phyloP scores from a whole-genome alignment of 345 rosid genomes.

The Populus pruinosa region DNA sequence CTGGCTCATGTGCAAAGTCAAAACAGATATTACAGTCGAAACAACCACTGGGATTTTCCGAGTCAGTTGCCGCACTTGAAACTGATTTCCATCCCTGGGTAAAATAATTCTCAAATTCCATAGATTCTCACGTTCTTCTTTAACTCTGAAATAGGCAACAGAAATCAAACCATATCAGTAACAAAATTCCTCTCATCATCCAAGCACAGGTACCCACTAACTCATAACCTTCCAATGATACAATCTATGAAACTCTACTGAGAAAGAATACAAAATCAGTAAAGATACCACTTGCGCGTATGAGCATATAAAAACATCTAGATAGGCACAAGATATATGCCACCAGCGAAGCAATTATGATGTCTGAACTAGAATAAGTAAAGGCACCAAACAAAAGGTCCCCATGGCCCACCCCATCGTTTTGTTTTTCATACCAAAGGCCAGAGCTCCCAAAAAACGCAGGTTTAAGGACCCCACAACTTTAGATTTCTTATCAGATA shows the following conservation, averaged over 20 bases:
- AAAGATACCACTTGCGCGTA: background rate
- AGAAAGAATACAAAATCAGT: background rate
- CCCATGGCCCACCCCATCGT: conserved; percentile 3
- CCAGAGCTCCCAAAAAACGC: background rate
- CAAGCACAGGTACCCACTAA: background rate
- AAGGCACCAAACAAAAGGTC: background rate
- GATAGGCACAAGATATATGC: background rate
- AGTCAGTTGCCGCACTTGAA: conserved; percentile 15
- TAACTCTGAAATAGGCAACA: conserved; percentile 13
- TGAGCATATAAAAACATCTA: conserved; percentile 5
- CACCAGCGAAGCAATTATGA: background rate
- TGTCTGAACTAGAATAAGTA: background rate
- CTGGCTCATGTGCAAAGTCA: conserved; percentile 75
- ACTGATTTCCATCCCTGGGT: conserved; percentile 44
- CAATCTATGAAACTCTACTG: background rate
- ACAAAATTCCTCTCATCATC: background rate
- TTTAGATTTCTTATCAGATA: conserved; percentile 1
- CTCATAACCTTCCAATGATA: background rate
- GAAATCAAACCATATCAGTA: conserved; percentile 3
- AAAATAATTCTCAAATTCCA: conserved; percentile 48
- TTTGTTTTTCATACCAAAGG: background rate
- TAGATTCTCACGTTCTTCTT: conserved; percentile 16
- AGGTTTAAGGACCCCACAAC: conserved; percentile 1
- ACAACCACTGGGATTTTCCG: conserved; percentile 46
- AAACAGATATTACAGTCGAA: conserved; percentile 92